A percentile compares a stretch with the other conserved stretches of the same genome.
Conservation (phyloP, 2,329 filamentous ascomycete species). For the Aspergillus fischeri region DNA sequence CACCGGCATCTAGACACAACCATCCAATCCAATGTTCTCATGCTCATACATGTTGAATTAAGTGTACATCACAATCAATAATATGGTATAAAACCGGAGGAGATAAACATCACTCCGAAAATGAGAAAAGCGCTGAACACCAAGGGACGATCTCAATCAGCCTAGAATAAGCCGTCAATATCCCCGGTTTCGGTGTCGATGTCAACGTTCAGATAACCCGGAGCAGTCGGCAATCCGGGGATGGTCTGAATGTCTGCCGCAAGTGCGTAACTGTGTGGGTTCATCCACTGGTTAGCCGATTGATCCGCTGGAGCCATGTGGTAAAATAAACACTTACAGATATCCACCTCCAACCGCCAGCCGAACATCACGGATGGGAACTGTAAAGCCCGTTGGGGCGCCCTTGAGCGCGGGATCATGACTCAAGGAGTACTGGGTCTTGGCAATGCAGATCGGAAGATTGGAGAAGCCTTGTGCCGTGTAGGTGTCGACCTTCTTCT, state of each 20-base stretch:
- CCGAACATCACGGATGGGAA: conserved; percentile 89
- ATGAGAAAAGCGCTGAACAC: neutral
- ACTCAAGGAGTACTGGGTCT: conserved; percentile 95
- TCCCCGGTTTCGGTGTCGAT: conserved; percentile 76
- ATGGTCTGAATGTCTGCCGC: conserved; percentile 99
- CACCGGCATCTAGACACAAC: neutral
- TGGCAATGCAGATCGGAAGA: conserved; percentile 92
- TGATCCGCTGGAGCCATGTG: conserved; percentile 33
- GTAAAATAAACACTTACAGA: conserved; percentile 53
- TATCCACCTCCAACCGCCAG: conserved; percentile 94
- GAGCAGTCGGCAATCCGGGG: conserved; percentile 88
- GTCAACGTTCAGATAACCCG: conserved; percentile 92
- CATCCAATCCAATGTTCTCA: conserved; percentile 1
- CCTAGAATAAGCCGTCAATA: conserved; percentile 83
- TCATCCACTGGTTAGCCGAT: neutral
- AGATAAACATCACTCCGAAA: neutral
- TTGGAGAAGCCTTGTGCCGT: conserved; percentile 87
- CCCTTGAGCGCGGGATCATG: conserved; percentile 94
- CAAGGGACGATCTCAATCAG: neutral
- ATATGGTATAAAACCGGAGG: neutral
- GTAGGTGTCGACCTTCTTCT: conserved; percentile 95
- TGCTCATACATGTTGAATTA: conserved; percentile 11
- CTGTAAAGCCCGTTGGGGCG: conserved; percentile 87
- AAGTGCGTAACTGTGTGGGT: conserved; percentile 66
- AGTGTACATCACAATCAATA: neutral